Conservation (phyloP, 257 asterid species). For the Salvia splendens region DNA sequence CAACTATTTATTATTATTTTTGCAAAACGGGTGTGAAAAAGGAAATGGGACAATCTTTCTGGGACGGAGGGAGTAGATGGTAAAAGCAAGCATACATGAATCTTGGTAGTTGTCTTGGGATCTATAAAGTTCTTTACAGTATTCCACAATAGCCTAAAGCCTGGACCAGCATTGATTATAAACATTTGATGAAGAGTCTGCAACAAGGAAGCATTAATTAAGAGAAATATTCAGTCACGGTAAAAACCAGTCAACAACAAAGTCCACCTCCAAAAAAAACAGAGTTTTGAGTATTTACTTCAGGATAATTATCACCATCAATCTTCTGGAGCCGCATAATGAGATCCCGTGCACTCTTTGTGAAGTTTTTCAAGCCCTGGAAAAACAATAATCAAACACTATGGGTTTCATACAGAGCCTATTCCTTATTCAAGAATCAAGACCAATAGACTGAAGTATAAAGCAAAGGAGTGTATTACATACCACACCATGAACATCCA, state of each 20-base stretch:
- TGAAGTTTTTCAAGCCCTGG: conserved; percentile 76
- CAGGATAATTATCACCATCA: conserved; percentile 90
- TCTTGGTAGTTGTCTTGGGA: conserved; percentile 72
- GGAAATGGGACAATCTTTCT: no score
- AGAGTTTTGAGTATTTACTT: conserved; percentile 41
- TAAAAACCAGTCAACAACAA: conserved; percentile 24
- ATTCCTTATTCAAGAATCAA: conserved; percentile 22
- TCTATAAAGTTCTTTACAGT: conserved; percentile 68
- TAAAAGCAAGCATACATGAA: conserved; percentile 56
- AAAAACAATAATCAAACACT: conserved; percentile 16
- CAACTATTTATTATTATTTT: no score
- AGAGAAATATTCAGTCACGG: conserved; percentile 20
- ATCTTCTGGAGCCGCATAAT: conserved; percentile 76
- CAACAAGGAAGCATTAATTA: conserved; percentile 35
- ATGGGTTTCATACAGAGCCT: neutral
- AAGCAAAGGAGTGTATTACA: conserved; percentile 34
- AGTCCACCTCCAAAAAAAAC: conserved; percentile 12
- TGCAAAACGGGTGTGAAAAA: no score
- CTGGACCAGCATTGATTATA: conserved; percentile 83
- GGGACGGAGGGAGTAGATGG: no score
- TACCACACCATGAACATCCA: conserved; percentile 94
- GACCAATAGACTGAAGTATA: neutral
- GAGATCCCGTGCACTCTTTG: conserved; percentile 75
- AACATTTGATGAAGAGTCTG: conserved; percentile 89
- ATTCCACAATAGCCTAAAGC: conserved; percentile 73